Evolutionary conservation across 1,284 basidiomycete species (phyloP), one percentile per base, ranked within the genome.

Genomic region (Paramarasmius palmivorus): DNA sequence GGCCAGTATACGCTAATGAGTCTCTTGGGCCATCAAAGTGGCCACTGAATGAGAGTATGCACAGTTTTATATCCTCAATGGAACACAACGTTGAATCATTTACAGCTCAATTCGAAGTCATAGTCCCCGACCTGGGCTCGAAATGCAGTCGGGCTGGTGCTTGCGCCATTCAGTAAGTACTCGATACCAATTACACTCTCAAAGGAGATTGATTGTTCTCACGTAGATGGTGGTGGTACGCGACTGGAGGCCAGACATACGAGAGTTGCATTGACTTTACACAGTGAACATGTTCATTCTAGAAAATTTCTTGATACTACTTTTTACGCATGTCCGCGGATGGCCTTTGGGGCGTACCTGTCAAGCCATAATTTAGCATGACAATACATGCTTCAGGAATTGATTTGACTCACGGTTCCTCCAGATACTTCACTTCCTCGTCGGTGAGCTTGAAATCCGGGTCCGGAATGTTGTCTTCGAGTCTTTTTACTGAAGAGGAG

Each of bases 111-210:
- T 73, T 73, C 52, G 60, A 59, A 20, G 63, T 73, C 17, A 70
- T 64, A 4, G 66, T 74, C 40, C 73, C 73, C 10, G 57, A 68
- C 50, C 59, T 73, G 20, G 68, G 62, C 7, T 59, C 61, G 53
- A 59, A 46, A 26, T 46, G 44, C 25, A 46, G 14, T 29, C 44
- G 32, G 25, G 25, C 44, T 3, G 71, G 70, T 3, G 59, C 61
- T 12, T 74, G 71, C 49, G 72, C 70, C 8, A 70, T 72, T 54
- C 70, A 73, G 55, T 73, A 69, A 68, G 44, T 32, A 1, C 25
- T 26, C 23, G 9, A 15, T 29, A 12, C 17, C 6, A 4, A n/a
- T 46, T 4, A 9, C 2, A 70, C 59, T 60, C 69, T 69, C 68
- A 68, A 61, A 57, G 66, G 54, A 1, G 62, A 56, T 36, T 14